Evolutionary conservation across 164 flowering plant genomes (phyloP), one percentile per base, ranked within the genome.

Genomic region (Liriodendron chinense): DNA sequence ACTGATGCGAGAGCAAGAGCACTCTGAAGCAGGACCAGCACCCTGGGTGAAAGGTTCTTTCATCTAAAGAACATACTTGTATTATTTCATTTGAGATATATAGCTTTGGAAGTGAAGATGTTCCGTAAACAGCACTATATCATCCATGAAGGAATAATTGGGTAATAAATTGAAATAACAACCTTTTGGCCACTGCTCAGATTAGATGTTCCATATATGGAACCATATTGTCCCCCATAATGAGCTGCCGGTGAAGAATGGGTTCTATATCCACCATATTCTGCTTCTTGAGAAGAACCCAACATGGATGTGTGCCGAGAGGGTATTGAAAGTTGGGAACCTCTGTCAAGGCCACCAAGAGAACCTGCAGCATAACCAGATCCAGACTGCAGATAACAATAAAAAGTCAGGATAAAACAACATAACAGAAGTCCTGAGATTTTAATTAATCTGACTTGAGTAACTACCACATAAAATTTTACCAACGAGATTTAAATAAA

Each of bases 181-280:
- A 92, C 98, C 96, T 91, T 91, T 77, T 88, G 92, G 47, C 76
- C 74, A 69, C 83, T 80, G 74, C 85, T 80, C 78, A 88, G 75
- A 48, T 86, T 74, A 80, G 92, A 70, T 25, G 92, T 85, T 26
- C 92, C 89, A 85, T 95, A 95, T 2, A 90, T 78, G 64, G 91
- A 82, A 68, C 85, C 81, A 81, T 96, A 94, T 68, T 90, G 97
- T 7, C 94, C 94, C 63, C 91, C 98, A 82, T 88, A 93, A 72
- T 85, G 91, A 74, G 86, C 73, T 7, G 89, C 73, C 70, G 87
- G 14, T 21, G 93, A 82, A 71, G 88, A 63, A 80, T 86, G 90
- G 71, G 78, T 74, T 78, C 97, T 86, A 75, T 89, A 91, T 28
- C 86, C 92, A 84, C 87, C 82, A 75, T 83, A 75, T 26, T 93